A percentile compares a stretch with the other conserved stretches of the same genome.
Conservation (phyloP, 768 basidiomycete species). For the Vararia minispora region DNA sequence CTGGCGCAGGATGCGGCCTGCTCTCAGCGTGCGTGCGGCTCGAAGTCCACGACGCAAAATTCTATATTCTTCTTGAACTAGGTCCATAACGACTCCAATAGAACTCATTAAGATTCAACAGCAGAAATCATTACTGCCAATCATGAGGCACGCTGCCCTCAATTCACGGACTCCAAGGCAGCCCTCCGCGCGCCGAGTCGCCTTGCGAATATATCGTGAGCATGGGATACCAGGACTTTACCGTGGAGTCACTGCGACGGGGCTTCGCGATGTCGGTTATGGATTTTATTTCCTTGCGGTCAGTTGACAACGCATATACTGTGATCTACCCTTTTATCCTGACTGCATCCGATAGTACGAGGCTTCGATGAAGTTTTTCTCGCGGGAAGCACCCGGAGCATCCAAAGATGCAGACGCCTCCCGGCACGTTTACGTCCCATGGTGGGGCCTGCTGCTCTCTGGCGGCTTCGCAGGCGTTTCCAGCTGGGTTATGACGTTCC, state of each 20-base stretch:
- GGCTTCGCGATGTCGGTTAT: slow-evolving; percentile 69
- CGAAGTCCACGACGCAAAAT: no score
- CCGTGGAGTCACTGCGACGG: slow-evolving; percentile 65
- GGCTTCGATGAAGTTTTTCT: slow-evolving; percentile 44
- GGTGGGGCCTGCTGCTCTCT: slow-evolving; percentile 56
- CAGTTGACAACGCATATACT: slow-evolving; percentile 19
- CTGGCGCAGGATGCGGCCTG: slow-evolving; percentile 73
- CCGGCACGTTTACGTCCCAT: slow-evolving; percentile 25
- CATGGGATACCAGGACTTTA: slow-evolving; percentile 61
- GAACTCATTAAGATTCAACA: slow-evolving; percentile 86
- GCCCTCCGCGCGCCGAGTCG: slow-evolving; percentile 35
- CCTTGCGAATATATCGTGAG: slow-evolving; percentile 38
- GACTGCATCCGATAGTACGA: slow-evolving; percentile 63
- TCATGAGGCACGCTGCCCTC: not conserved
- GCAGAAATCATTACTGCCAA: slow-evolving; percentile 36
- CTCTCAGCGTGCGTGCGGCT: slow-evolving; percentile 65
- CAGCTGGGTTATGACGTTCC: slow-evolving; percentile 78
- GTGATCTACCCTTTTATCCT: slow-evolving; percentile 9
- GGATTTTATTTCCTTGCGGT: slow-evolving; percentile 80
- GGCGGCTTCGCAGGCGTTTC: slow-evolving; percentile 69
- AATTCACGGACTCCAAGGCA: slow-evolving; percentile 8
- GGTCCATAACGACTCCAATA: slow-evolving; percentile 69
- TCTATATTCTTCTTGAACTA: slow-evolving; percentile 19
- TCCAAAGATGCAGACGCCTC: no score
- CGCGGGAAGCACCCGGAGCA: no score